These are phyloP conservation scores for Hymenoscyphus fructigenus DNA, from an alignment of 2,329 filamentous ascomycete species.

Conservation along the genomic window DNA sequence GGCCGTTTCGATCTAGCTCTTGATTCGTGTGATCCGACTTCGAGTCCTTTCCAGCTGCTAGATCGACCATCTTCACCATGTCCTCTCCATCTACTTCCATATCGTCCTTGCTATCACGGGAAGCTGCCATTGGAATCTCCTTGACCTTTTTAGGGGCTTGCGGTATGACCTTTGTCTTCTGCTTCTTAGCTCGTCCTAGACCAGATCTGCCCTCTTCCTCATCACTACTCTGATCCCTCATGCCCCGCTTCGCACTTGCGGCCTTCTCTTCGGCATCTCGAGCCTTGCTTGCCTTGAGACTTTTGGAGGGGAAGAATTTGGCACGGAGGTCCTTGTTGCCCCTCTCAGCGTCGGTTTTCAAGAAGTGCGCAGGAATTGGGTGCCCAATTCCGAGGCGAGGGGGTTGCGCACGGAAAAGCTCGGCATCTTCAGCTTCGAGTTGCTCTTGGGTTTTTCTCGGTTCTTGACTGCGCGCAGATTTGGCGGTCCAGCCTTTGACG, in stretches of 20 bases:
- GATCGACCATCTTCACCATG: not conserved
- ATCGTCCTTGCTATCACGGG: not conserved
- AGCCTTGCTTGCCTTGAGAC: constrained; percentile 35
- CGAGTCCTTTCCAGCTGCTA: not conserved
- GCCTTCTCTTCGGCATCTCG: constrained; percentile 37
- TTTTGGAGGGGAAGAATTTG: constrained; percentile 34
- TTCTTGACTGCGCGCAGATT: constrained; percentile 23
- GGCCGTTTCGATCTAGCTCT: not conserved
- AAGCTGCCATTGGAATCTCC: not conserved
- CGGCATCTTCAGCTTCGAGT: constrained; percentile 36
- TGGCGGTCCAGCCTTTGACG: constrained; percentile 34
- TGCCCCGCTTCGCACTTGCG: constrained; percentile 33
- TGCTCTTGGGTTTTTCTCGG: constrained; percentile 34
- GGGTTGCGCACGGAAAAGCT: constrained; percentile 32
- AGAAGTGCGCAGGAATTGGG: constrained; percentile 33
- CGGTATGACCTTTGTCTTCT: constrained; percentile 20
- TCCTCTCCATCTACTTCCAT: not conserved
- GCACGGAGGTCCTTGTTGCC: constrained; percentile 36
- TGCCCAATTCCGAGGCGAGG: constrained; percentile 36
- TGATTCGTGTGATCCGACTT: not conserved
- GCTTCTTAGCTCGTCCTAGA: constrained; percentile 37
- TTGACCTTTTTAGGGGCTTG: not conserved
- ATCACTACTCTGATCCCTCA: constrained; percentile 36
- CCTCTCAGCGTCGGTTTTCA: constrained; percentile 31
- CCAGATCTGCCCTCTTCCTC: constrained; percentile 38